Base-by-base conservation (phyloP, 495 filamentous ascomycete species). In the Podospora didyma region DNA sequence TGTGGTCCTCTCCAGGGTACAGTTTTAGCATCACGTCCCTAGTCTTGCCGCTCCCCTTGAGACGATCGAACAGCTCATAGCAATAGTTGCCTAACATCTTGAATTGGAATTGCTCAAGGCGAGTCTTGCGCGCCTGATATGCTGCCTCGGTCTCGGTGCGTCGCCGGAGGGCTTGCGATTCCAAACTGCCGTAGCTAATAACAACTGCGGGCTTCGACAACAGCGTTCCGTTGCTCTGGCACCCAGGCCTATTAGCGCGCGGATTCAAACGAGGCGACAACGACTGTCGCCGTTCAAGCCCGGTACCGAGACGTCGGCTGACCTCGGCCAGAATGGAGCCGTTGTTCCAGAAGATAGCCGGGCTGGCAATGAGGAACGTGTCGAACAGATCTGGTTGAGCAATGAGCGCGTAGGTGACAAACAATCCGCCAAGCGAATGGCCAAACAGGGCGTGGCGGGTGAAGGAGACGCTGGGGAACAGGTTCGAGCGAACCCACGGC, bases 21-120 rank as follows among this genome's bases (percentile, higher is more conserved):
- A 56, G 58, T 44, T 61, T 64, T n/a, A 64, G 23, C 51, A 53
- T 52, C 23, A 61, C 45, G 47, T 64, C 58, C 45, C 59, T 50
- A 35, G 58, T 37, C 48, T 46, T 58, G 37, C 56, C 42, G 24
- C 56, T 64, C 21, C 49, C 56, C 11, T 52, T 47, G 1, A 61
- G 2, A 14, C 41, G 23, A 49, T 61, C 55, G 14, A 49, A 64
- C 55, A 64, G 17, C 34, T 61, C 58, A 41, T 59, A 51, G 17
- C 19, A 28, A 28, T 58, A 53, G 26, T 56, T n/a, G n/a, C n/a
- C 47, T 7, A 24, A 45, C 51, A 54, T 46, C 39, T 24, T 0
- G 20, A 31, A n/a, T 31, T 31, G 26, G 28, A 44, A 35, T 46
- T 57, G 16, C 50, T 31, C 47, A 51, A 61, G 2, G 0, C 55